Evolutionary conservation across 116 monocot genomes (phyloP), one percentile per base, ranked within the genome.

Genomic region (Trichopus zeylanicus): DNA sequence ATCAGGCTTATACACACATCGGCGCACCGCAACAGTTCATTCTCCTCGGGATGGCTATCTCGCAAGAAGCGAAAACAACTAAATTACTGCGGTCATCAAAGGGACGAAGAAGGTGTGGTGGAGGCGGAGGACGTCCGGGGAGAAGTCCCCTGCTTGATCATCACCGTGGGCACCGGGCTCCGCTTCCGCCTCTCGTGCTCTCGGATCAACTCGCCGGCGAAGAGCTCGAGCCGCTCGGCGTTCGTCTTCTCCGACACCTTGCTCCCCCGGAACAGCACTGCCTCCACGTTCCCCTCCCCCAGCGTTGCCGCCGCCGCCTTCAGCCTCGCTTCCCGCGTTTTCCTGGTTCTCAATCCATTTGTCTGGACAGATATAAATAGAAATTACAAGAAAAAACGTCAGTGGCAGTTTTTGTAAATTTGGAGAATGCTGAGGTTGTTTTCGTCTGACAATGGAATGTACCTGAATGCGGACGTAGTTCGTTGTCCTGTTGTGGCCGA

Each of bases 391-490:
- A 19, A 21, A 22, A 25, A 13, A 5, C 11, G 26, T 37, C 15
- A 8, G 8, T 37, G 37, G 37, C 8, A 37, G n/a, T 42, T 42
- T 42, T 18, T 3, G 18, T 2, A 42, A 9, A 19, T 3, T 9
- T 4, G 16, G n/a, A 26, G 1, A 20, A 33, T 8, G 1, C 3
- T 5, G 0, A 5, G n/a, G 13, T n/a, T n/a, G n/a, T n/a, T n/a
- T n/a, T n/a, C n/a, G n/a, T n/a, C n/a, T n/a, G n/a, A n/a, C 13
- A 42, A 42, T 12, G 0, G 1, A 6, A 22, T 23, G 16, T 31
- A 86, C 93, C 89, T 94, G 85, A 48, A 94, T 89, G 30, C 94
- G 75, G 8, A 89, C 48, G 53, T 94, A 94, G 52, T 78, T 86
- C 30, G 19, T 75, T 55, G 62, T 48, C 57, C 75, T 65, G 55